phyloP scores from a whole-genome alignment of 345 rosid species.

The Excoecaria cochinchinensis region DNA sequence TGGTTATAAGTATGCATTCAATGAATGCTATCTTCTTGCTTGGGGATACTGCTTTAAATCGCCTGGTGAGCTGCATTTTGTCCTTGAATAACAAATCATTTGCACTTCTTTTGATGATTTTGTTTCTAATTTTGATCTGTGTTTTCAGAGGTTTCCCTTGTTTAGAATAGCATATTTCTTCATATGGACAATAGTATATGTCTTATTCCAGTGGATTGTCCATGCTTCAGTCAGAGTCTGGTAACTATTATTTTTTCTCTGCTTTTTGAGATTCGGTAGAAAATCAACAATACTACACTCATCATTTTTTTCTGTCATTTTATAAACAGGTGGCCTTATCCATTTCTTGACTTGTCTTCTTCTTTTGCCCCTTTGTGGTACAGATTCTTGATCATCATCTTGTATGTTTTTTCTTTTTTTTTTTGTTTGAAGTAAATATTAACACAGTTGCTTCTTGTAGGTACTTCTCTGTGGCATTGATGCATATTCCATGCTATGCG shows the following conservation, averaged over 20 bases:
- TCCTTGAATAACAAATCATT: neutral
- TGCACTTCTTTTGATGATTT: conserved; percentile 4
- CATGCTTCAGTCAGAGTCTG: conserved; percentile 69
- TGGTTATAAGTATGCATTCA: conserved; percentile 78
- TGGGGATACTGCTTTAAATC: conserved; percentile 75
- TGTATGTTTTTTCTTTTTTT: too few species aligned
- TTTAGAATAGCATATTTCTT: conserved; percentile 90
- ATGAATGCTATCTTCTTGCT: conserved; percentile 73
- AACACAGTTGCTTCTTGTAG: conserved; percentile 29
- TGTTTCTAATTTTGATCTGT: neutral
- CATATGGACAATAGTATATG: conserved; percentile 78
- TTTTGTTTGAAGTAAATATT: neutral
- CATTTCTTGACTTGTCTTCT: conserved; percentile 90
- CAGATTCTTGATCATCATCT: conserved; percentile 13
- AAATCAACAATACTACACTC: neutral
- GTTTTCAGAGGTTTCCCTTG: conserved; percentile 73
- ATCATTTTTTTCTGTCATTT: neutral
- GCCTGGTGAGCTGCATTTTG: conserved; percentile 52
- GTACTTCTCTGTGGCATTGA: conserved; percentile 78
- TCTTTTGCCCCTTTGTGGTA: conserved; percentile 86
- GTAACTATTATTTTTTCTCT: conserved; percentile 36
- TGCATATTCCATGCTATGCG: conserved; percentile 91
- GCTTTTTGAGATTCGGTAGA: neutral
- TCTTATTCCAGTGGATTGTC: conserved; percentile 78
- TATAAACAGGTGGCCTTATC: conserved; percentile 93